Evolutionary conservation across 1,284 basidiomycete species (phyloP).

Genomic region (Vanrija sp.): DNA sequence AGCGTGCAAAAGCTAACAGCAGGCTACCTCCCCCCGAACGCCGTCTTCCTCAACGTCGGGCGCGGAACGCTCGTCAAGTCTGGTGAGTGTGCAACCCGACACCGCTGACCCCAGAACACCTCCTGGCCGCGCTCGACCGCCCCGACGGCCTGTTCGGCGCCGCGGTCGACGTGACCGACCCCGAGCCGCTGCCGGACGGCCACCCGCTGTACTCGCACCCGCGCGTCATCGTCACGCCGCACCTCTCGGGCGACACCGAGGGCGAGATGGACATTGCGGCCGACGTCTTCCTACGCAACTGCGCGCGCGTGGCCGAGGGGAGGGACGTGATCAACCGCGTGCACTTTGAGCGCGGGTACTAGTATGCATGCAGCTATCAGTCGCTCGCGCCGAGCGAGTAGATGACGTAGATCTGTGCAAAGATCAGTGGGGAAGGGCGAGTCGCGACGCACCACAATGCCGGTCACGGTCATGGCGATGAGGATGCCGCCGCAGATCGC

Average conservation of each 20-base stretch:
- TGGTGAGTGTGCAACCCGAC: not conserved
- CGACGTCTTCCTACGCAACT: constrained; percentile 34
- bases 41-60: constrained; percentile 25
- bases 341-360: constrained; percentile 33
- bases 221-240: constrained; percentile 19
- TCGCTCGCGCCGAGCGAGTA: too few relatives aligned
- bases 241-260: constrained; percentile 21
- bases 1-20: not conserved
- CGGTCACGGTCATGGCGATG: too few relatives aligned
- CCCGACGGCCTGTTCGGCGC: constrained; percentile 14
- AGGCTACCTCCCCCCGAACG: constrained; percentile 4
- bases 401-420: too few relatives aligned
- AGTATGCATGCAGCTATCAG: not conserved
- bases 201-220: constrained; percentile 22
- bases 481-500: too few relatives aligned
- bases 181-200: constrained; percentile 23
- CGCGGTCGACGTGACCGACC: constrained; percentile 27
- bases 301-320: constrained; percentile 21
- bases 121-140: constrained; percentile 16
- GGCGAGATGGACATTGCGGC: constrained; percentile 13
- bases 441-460: too few relatives aligned
- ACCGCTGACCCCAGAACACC: constrained; percentile 9
- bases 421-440: too few relatives aligned
- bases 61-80: constrained; percentile 19
- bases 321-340: constrained; percentile 25